Evolutionary conservation across 2,329 filamentous ascomycete genomes (phyloP), one percentile per base, ranked within the genome.

Genomic region (Chrysosphaeria jannelii): DNA sequence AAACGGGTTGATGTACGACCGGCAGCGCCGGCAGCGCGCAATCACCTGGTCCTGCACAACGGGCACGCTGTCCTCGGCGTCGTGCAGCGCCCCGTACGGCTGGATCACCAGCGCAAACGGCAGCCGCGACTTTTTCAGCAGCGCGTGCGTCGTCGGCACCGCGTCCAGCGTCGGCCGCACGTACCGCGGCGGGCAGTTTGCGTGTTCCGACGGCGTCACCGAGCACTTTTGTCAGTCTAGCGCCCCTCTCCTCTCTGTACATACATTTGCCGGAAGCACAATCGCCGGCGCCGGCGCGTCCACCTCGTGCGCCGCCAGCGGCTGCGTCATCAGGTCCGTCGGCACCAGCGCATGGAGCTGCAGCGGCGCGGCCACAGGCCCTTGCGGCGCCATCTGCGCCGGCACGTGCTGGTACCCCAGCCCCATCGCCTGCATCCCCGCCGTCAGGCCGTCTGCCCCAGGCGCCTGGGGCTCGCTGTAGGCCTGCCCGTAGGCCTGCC

Each of bases 1-100:
- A 35, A 81, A 97, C 8, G 85, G 79, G 43, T 93, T 93, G 53
- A 93, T 93, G 44, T 93, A 93, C 26, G 81, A 85, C 35, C 85
- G 60, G 48, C 85, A 97, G 46, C 85, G 68, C 44, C 85, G 64
- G 53, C 85, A 97, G 38, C 85, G 68, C 27, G 81, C 88, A 41
- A 97, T 97, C 32, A 93, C 74, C 47, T 93, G 85, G 42, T 97
- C 85, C 39, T 89, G 72, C 14, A 93, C 72, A 23, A 97, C 64
- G 5, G 81, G 85, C 2, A 97, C 65, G 13, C 65, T 60, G 36
- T 93, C 85, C 43, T 93, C 81, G 11, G 72, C 60, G 42, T 97
- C 85, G 41, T 91, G 81, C 14, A 97, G 63, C 13, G 79, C 65
- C 19, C 68, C 76, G 39, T 93, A 97, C 9, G 85, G 85, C 45